Percentiles rank a stretch among this genome's conserved stretches.
phyloP scores from a whole-genome alignment of 257 asterid species.

The Cynanchum wilfordii region DNA sequence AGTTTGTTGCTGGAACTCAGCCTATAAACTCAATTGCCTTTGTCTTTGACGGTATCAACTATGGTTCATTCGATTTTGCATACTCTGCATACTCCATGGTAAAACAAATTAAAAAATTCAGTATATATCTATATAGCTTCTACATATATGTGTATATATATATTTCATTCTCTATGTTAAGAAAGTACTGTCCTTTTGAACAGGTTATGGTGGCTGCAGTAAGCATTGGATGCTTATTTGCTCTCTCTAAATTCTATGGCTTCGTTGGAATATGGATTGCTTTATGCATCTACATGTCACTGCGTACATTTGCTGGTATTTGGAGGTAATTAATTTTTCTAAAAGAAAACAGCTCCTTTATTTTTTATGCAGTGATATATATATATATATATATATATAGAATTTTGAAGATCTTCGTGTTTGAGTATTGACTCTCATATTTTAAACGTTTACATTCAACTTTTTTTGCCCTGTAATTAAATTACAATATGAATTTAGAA shows the following conservation, averaged over 20 bases:
- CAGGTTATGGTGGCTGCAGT: slow-evolving; percentile 63
- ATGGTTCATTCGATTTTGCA: slow-evolving; percentile 87
- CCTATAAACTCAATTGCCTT: slow-evolving; percentile 85
- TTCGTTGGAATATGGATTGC: slow-evolving; percentile 91
- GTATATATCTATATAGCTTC: not conserved
- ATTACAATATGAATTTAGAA: too few species aligned
- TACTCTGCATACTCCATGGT: slow-evolving; percentile 95
- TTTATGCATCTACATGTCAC: slow-evolving; percentile 69
- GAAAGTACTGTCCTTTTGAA: not conserved
- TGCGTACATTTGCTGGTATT: slow-evolving; percentile 74
- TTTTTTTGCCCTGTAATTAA: too few species aligned
- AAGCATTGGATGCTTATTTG: slow-evolving; percentile 67
- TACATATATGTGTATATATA: too few species aligned
- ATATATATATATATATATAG: too few species aligned
- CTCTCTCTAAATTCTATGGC: slow-evolving; percentile 54
- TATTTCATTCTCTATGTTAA: not conserved
- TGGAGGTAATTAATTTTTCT: slow-evolving; percentile 64
- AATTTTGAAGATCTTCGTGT: too few species aligned
- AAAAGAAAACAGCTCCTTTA: not conserved
- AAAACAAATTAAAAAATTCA: not conserved
- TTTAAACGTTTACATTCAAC: too few species aligned
- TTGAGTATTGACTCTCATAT: too few species aligned
- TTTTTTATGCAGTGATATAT: too few species aligned
- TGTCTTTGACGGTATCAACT: slow-evolving; percentile 84
- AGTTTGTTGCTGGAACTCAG: slow-evolving; percentile 94